A percentile compares a stretch with the other conserved stretches of the same genome.
Evolutionary conservation across 2,329 filamentous ascomycete species (phyloP).

Genomic region (Trichophyton benhamiae): DNA sequence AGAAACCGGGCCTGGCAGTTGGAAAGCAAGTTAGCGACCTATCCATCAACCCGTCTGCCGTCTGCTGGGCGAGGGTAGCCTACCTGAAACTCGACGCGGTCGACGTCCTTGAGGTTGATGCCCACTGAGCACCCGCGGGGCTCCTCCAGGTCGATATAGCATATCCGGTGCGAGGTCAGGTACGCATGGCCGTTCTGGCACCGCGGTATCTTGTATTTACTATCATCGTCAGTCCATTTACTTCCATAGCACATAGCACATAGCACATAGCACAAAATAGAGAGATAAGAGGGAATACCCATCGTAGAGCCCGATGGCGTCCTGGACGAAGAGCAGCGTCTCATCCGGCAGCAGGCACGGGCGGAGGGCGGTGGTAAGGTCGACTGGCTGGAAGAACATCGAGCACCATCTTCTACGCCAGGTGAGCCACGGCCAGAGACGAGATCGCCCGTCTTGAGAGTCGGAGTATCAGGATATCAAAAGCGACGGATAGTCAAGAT

Average conservation of each 20-base stretch:
- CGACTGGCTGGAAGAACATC: conserved; percentile 94
- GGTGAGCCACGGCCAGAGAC: no score
- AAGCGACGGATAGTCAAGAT: no score
- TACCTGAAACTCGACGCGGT: conserved; percentile 81
- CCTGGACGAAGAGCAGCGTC: conserved; percentile 88
- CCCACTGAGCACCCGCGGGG: conserved; percentile 74
- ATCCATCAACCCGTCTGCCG: not conserved
- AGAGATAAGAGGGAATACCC: conserved; percentile 50
- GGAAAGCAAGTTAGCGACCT: not conserved
- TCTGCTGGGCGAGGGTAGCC: conserved; percentile 7
- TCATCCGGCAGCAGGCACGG: conserved; percentile 88
- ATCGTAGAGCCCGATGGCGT: conserved; percentile 94
- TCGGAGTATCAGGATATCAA: no score
- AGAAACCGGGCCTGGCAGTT: conserved; percentile 63
- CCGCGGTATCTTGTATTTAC: conserved; percentile 87
- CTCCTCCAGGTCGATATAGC: conserved; percentile 83
- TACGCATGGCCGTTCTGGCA: conserved; percentile 96
- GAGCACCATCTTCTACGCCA: conserved; percentile 38
- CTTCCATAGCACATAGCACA: no score
- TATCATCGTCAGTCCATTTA: conserved; percentile 26
- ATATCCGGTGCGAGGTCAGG: conserved; percentile 85
- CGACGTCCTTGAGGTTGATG: conserved; percentile 80
- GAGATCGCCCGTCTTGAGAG: no score
- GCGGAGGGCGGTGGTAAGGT: conserved; percentile 90
- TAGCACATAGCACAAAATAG: no score